Conservation (phyloP, 169 alveolate species). For the Plasmodium gallinaceum region DNA sequence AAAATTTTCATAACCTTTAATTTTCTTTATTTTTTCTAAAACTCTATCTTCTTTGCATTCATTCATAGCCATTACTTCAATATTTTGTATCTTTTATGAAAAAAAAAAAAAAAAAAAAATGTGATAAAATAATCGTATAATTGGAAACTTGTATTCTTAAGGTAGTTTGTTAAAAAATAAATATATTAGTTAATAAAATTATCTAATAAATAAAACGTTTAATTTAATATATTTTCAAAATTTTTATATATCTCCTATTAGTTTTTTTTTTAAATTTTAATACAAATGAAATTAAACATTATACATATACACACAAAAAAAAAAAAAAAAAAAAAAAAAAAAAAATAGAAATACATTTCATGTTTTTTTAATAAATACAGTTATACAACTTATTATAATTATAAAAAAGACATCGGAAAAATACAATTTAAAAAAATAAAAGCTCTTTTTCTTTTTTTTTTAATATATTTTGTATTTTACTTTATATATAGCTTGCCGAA, state of each 20-base stretch:
- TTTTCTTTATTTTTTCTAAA: slow-evolving; percentile 61
- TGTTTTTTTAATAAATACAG: not conserved
- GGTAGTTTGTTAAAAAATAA: no score
- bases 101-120: not conserved
- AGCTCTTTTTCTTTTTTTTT: not conserved
- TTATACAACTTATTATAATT: not conserved
- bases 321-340: no score
- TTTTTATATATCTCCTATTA: no score
- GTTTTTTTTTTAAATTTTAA: no score
- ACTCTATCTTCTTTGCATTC: slow-evolving; percentile 82
- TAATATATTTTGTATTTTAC: slow-evolving; percentile 22
- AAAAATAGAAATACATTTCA: no score
- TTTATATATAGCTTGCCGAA: slow-evolving; percentile 71
- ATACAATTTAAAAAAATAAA: not conserved
- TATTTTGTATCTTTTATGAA: slow-evolving; percentile 81
- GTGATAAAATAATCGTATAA: not conserved
- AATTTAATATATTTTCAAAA: no score
- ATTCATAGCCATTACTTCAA: slow-evolving; percentile 81
- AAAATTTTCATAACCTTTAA: slow-evolving; percentile 45
- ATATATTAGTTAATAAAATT: no score
- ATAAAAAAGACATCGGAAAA: not conserved
- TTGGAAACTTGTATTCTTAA: no score
- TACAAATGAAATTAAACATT: no score
- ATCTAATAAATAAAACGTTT: no score
- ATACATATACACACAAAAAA: no score